Conservation (phyloP, 257 asterid genomes). For the Gentiana dahurica region DNA sequence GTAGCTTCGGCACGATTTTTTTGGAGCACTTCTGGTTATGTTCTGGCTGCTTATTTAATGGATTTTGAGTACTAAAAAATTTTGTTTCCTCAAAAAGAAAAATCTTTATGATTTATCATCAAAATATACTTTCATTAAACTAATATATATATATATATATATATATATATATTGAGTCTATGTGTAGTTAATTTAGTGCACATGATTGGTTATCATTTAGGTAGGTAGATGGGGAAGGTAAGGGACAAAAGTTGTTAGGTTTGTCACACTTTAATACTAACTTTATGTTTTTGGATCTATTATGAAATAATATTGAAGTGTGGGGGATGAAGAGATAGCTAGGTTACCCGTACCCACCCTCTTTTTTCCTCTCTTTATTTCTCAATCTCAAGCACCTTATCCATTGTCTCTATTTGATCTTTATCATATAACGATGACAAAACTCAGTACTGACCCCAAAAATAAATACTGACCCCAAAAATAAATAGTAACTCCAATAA, state of each 20-base stretch:
- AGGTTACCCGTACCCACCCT: conserved; percentile 29
- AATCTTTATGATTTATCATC: too few species aligned
- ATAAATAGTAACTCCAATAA: too few species aligned
- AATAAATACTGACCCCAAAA: too few species aligned
- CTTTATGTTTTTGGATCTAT: background rate
- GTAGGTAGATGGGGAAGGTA: conserved; percentile 43
- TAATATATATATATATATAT: too few species aligned
- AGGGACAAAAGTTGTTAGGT: conserved; percentile 19
- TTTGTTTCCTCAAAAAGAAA: too few species aligned
- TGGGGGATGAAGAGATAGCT: conserved; percentile 26
- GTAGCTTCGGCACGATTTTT: too few species aligned
- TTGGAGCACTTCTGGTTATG: too few species aligned
- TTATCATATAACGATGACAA: conserved; percentile 25
- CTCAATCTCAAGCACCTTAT: conserved; percentile 76
- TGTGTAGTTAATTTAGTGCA: too few species aligned
- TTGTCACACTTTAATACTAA: conserved; percentile 19
- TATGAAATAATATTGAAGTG: background rate
- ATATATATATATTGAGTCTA: too few species aligned
- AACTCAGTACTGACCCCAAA: background rate
- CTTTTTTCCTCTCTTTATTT: conserved; percentile 24
- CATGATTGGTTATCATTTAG: conserved; percentile 19
- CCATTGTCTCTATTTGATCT: conserved; percentile 26
- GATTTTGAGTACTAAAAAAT: too few species aligned
- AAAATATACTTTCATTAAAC: too few species aligned
- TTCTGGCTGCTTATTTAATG: too few species aligned